Evolutionary conservation across 1,284 basidiomycete species (phyloP).

Genomic region (Naganishia albida): DNA sequence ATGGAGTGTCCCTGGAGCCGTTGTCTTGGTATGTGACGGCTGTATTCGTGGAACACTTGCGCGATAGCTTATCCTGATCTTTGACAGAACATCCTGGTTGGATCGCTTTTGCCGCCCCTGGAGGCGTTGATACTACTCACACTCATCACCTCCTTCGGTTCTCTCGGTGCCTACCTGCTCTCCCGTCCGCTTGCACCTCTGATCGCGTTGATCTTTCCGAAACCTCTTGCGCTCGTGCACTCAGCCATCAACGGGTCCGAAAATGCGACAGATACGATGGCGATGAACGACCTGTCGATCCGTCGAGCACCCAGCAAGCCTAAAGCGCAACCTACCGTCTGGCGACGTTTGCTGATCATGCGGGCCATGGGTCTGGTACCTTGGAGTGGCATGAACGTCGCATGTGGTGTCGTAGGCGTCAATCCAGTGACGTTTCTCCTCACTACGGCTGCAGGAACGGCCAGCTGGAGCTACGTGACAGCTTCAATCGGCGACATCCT

Average conservation of each 20-base stretch:
- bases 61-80: neutral
- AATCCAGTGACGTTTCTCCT: conserved; percentile 79
- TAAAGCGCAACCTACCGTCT: conserved; percentile 58
- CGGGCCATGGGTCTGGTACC: conserved; percentile 85
- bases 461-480: conserved; percentile 66
- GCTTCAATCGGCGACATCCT: conserved; percentile 41
- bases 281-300: conserved; percentile 44
- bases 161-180: conserved; percentile 72
- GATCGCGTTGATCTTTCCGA: conserved; percentile 74
- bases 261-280: conserved; percentile 46
- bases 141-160: conserved; percentile 79
- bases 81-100: conserved; percentile 79
- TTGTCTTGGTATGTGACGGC: conserved; percentile 68
- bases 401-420: conserved; percentile 84
- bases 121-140: conserved; percentile 77
- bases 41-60: conserved; percentile 9
- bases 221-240: conserved; percentile 69
- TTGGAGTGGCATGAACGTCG: conserved; percentile 92
- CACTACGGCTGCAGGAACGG: conserved; percentile 75
- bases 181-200: conserved; percentile 80
- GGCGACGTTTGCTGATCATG: conserved; percentile 80
- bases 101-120: conserved; percentile 76
- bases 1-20: conserved; percentile 88
- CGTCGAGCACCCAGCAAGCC: conserved; percentile 20
- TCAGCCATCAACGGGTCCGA: conserved; percentile 41